Percentiles rank a stretch among this genome's conserved stretches.
phyloP scores from a whole-genome alignment of 2,329 filamentous ascomycete genomes.

The Sporothrix inflata region DNA sequence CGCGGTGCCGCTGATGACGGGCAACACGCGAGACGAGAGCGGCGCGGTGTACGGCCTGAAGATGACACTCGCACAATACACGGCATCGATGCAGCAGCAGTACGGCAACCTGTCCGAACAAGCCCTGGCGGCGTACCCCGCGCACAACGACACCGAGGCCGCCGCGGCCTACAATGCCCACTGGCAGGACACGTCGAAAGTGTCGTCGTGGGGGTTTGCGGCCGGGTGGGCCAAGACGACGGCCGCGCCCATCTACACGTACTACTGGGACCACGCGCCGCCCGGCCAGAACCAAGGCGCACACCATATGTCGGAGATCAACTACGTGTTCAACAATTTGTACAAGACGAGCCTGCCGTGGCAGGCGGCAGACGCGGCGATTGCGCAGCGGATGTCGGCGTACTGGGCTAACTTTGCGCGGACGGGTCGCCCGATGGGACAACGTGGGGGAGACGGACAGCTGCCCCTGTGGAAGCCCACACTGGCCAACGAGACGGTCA shows the following conservation, averaged over 20 bases:
- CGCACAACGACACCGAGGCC: background rate
- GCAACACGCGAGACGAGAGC: conserved; percentile 7
- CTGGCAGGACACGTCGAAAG: background rate
- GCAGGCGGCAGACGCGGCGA: background rate
- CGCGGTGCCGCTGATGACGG: background rate
- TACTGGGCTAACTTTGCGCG: conserved; percentile 15
- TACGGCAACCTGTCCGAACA: background rate
- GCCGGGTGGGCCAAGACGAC: background rate
- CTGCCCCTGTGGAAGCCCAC: background rate
- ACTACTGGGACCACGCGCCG: conserved; percentile 15
- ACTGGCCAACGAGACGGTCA: background rate
- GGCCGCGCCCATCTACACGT: background rate
- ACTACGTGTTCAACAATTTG: conserved; percentile 8
- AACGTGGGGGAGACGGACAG: background rate
- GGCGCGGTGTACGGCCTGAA: background rate
- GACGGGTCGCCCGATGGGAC: background rate
- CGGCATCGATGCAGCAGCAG: background rate
- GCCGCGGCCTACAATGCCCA: conserved; percentile 5
- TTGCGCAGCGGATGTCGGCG: background rate
- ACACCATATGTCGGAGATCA: conserved; percentile 8
- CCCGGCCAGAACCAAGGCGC: background rate
- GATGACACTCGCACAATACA: background rate
- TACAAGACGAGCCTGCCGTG: conserved; percentile 7
- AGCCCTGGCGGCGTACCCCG: background rate
- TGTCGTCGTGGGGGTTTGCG: conserved; percentile 2